Conservation (phyloP, 495 filamentous ascomycete genomes). For the Aspergillus steynii region DNA sequence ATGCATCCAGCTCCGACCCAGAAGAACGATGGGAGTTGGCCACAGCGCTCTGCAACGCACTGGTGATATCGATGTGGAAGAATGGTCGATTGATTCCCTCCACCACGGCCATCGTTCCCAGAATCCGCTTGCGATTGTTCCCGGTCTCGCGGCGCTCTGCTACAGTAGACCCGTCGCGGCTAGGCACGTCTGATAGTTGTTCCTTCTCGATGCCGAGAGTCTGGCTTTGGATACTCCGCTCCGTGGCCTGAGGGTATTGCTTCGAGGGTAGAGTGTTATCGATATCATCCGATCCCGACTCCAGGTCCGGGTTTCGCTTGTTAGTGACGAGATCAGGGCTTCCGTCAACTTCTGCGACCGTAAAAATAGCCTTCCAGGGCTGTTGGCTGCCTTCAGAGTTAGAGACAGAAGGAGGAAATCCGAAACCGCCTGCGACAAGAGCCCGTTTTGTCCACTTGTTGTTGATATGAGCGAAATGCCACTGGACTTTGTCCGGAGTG, state of each 20-base stretch:
- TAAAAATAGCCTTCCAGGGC: constrained; percentile 95
- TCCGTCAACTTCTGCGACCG: constrained; percentile 85
- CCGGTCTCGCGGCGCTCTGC: constrained; percentile 46
- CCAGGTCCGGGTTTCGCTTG: constrained; percentile 56
- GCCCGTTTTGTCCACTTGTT: constrained; percentile 98
- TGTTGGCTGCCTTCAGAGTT: constrained; percentile 52
- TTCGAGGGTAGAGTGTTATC: constrained; percentile 41
- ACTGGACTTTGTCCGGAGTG: constrained; percentile 81
- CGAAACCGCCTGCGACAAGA: constrained; percentile 86
- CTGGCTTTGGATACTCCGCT: constrained; percentile 31
- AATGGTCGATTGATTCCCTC: constrained; percentile 85
- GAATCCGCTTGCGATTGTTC: constrained; percentile 45
- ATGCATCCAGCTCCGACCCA: neutral
- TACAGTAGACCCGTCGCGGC: constrained; percentile 36
- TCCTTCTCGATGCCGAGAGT: constrained; percentile 29
- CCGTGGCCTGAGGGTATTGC: constrained; percentile 29
- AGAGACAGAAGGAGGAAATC: constrained; percentile 67
- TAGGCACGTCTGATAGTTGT: constrained; percentile 22
- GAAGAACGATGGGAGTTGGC: constrained; percentile 48
- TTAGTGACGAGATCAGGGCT: constrained; percentile 63
- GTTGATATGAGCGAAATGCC: constrained; percentile 93
- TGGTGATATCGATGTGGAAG: constrained; percentile 94
- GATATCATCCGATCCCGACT: constrained; percentile 36
- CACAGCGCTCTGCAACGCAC: constrained; percentile 85
- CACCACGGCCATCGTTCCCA: constrained; percentile 62